Conservation (phyloP, 2,329 filamentous ascomycete genomes). For the Nigrospora osmanthi region DNA sequence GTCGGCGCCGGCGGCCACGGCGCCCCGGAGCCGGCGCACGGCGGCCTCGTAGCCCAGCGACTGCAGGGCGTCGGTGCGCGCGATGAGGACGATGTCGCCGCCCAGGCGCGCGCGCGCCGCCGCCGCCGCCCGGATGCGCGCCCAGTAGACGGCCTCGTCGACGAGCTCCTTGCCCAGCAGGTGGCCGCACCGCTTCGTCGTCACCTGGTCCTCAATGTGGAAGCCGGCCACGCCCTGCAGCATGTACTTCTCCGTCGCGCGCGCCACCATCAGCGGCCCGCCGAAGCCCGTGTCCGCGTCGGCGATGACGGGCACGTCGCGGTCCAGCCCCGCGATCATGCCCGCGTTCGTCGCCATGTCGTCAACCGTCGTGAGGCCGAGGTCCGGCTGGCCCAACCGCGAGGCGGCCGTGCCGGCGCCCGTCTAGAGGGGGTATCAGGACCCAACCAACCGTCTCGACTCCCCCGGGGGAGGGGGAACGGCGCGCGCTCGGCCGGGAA, state of each 20-base stretch:
- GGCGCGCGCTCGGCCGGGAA: too few species aligned
- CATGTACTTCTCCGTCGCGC: constrained; percentile 28
- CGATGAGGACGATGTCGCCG: constrained; percentile 49
- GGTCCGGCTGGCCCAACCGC: constrained; percentile 52
- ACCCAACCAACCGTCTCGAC: too few species aligned
- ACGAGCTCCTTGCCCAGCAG: constrained; percentile 24
- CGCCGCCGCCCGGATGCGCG: constrained; percentile 21
- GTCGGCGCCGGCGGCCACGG: constrained; percentile 42
- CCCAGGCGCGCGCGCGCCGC: constrained; percentile 27
- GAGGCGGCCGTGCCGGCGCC: constrained; percentile 27
- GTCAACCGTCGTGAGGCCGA: constrained; percentile 51
- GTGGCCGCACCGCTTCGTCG: constrained; percentile 28
- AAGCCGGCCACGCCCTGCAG: constrained; percentile 18
- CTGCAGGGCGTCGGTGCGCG: constrained; percentile 47
- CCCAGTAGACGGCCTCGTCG: constrained; percentile 14
- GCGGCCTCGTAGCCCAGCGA: constrained; percentile 43
- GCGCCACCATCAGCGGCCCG: constrained; percentile 41
- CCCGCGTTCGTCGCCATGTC: constrained; percentile 57
- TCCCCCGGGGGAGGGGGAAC: too few species aligned
- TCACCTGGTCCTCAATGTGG: constrained; percentile 25
- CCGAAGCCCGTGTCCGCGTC: constrained; percentile 54
- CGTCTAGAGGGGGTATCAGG: constrained; percentile 10
- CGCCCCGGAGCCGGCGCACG: constrained; percentile 33
- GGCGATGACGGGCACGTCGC: constrained; percentile 48
- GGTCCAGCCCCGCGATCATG: constrained; percentile 55